These are phyloP conservation scores for Hypoxylon sp. DNA, from an alignment of 2,329 filamentous ascomycete species.

Conservation along the genomic window DNA sequence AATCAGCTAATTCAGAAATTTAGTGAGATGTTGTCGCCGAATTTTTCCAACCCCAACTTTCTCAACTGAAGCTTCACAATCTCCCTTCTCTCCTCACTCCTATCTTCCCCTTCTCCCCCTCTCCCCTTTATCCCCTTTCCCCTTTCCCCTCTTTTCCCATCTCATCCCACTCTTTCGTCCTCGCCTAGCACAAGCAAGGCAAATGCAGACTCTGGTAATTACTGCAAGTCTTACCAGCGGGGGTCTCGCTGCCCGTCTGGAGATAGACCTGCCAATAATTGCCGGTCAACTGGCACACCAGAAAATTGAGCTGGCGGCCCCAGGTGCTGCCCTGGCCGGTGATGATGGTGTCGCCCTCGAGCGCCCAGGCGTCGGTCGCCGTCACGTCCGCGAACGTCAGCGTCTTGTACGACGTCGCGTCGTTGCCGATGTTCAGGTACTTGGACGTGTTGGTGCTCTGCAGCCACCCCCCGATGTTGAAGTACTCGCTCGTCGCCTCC, in stretches of 20 bases:
- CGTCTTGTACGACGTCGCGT: constrained; percentile 67
- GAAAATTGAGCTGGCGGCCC: constrained; percentile 64
- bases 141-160: too few species aligned
- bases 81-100: neutral
- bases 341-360: constrained; percentile 59
- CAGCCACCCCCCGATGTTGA: constrained; percentile 65
- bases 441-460: constrained; percentile 63
- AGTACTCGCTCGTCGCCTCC: constrained; percentile 64
- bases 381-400: constrained; percentile 61
- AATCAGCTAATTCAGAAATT: neutral
- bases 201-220: constrained; percentile 70
- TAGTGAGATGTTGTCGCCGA: neutral
- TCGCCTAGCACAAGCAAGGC: constrained; percentile 63
- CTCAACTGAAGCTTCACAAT: neutral
- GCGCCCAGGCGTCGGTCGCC: constrained; percentile 65
- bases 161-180: too few species aligned
- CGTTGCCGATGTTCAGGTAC: constrained; percentile 65
- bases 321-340: constrained; percentile 47
- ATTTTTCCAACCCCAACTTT: neutral
- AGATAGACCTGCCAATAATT: constrained; percentile 67
- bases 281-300: constrained; percentile 62
- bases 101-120: neutral
- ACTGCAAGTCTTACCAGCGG: constrained; percentile 65
- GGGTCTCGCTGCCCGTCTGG: constrained; percentile 66
- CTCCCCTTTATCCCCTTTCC: neutral